Percentiles rank a stretch among this genome's conserved stretches.
phyloP scores from a whole-genome alignment of 106 monocot genomes.

The Dendrobium huoshanense region DNA sequence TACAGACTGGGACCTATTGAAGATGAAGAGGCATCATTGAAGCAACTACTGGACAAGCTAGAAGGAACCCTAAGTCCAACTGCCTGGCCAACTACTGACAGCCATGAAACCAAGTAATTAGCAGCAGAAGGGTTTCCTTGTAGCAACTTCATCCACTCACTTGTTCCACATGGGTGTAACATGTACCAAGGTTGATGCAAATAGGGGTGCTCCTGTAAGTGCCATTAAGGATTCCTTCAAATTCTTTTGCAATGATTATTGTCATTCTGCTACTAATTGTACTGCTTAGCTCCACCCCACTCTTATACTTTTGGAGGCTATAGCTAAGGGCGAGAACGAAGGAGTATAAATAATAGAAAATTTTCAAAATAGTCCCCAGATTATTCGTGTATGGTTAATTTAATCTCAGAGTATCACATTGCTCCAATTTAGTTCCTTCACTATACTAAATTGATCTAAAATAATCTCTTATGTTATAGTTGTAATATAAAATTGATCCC shows the following conservation, averaged over 20 bases:
- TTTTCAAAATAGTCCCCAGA: no score
- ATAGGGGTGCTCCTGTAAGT: slow-evolving; percentile 77
- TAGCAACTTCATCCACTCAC: slow-evolving; percentile 75
- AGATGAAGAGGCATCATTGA: neutral
- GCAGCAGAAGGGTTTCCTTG: neutral
- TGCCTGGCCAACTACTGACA: slow-evolving; percentile 75
- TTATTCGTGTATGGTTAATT: no score
- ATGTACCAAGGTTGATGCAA: slow-evolving; percentile 77
- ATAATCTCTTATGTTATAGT: no score
- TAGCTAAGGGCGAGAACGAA: neutral
- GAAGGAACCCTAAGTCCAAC: slow-evolving; percentile 70
- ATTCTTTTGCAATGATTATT: neutral
- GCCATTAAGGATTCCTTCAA: neutral
- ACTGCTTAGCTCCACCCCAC: neutral
- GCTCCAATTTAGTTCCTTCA: no score
- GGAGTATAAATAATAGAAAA: no score
- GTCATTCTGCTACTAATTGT: neutral
- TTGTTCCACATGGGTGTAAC: slow-evolving; percentile 89
- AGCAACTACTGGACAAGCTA: slow-evolving; percentile 24
- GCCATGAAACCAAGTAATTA: slow-evolving; percentile 65
- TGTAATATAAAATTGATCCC: no score
- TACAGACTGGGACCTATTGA: neutral
- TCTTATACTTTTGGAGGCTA: neutral
- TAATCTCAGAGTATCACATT: no score
- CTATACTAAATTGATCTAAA: no score